Evolutionary conservation across 2,329 filamentous ascomycete genomes (phyloP), one percentile per base, ranked within the genome.

Genomic region (Diaporthe longicolla): DNA sequence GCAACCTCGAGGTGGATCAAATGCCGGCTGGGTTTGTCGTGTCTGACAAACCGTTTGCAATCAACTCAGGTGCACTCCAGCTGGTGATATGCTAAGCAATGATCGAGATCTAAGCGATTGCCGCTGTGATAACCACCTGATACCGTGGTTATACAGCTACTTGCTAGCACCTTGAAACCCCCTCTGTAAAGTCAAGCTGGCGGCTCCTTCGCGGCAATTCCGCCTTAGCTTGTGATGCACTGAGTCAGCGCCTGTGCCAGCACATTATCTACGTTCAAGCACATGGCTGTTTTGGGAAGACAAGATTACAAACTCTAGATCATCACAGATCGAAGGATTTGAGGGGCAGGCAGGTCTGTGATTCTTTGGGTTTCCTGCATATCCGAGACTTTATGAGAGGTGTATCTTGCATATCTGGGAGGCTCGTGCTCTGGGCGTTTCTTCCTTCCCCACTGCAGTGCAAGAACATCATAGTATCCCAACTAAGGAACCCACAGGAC

Each of bases 21-120:
- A 54, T 74, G 32, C 68, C 50, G 52, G 40, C 32, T 29, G 24
- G 32, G 73, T 75, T 75, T 75, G 73, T 75, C 73, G 57, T 54
- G 71, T 73, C 73, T 75, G 71, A 75, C 73, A 73, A 75, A 75
- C 45, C 70, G 58, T 61, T 71, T n/a, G 43, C 55, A 48, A 52
- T 52, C 57, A 40, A 40, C n/a, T 52, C 8, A 52, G 9, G 10
- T 66, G 43, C 40, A 8, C 57, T n/a, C 29, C 37, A 21, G 7
- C 4, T 32, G 26, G 55, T 26, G 55, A 45, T 71, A 43, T 48
- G 29, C n/a, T 40, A 13, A 26, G 48, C 4, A 35, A 8, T 54
- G 48, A 68, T 66, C 63, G 63, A 66, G 63, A 66, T 66, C 29
- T 26, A 29, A 37, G 9, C 9, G 59, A 32, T 4, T 63, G 43